Evolutionary conservation across 2,329 filamentous ascomycete species (phyloP).

Genomic region (Pyrenophora graminea): DNA sequence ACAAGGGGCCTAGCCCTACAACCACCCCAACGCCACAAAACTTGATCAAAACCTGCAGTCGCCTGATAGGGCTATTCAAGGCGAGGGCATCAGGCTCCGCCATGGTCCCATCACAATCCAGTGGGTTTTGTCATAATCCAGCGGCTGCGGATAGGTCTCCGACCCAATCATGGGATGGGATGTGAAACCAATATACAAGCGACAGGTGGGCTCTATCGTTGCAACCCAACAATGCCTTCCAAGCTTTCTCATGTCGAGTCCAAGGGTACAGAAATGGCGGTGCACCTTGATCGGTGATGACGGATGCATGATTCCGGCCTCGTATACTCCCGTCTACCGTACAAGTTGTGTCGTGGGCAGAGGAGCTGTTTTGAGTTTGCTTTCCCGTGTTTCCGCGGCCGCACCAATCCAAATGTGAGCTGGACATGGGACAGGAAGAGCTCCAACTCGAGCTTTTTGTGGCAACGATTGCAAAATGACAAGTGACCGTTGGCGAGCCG

Average conservation of each 20-base stretch:
- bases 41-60: background rate
- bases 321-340: background rate
- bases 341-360: background rate
- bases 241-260: too few species aligned
- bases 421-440: slow-evolving; percentile 4
- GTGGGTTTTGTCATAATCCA: slow-evolving; percentile 3
- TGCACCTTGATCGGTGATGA: background rate
- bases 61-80: background rate
- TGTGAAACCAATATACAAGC: slow-evolving; percentile 3
- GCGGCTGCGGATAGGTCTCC: slow-evolving; percentile 1
- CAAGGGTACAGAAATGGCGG: too few species aligned
- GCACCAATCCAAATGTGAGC: slow-evolving; percentile 9
- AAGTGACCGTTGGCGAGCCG: slow-evolving; percentile 1
- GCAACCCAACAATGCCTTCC: background rate
- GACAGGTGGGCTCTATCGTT: background rate
- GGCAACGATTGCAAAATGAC: too few species aligned
- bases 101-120: background rate
- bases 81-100: background rate
- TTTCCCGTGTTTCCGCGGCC: slow-evolving; percentile 11
- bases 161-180: slow-evolving; percentile 1
- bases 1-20: background rate
- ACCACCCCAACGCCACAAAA: background rate
- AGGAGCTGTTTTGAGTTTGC: slow-evolving; percentile 4
- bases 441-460: background rate
- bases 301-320: slow-evolving; percentile 4